A percentile compares a stretch with the other conserved stretches of the same genome.
These are phyloP conservation scores for Allium sativum DNA, from an alignment of 106 monocot genomes.

Conservation along the genomic window DNA sequence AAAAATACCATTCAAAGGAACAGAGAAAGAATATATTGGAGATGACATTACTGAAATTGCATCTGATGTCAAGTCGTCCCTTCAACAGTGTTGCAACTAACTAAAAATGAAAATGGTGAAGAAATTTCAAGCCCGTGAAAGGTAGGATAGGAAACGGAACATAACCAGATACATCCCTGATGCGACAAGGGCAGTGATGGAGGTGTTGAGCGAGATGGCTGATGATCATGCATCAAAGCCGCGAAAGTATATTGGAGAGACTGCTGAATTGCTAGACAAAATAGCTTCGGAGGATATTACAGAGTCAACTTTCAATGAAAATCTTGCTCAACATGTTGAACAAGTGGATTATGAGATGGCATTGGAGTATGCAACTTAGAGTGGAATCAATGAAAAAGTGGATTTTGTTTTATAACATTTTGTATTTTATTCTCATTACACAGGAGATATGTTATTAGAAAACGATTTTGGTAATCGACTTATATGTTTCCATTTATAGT, in stretches of 20 bases:
- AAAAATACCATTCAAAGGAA: slow-evolving; percentile 99
- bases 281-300: slow-evolving; percentile 47
- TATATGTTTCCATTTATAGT: no score
- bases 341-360: slow-evolving; percentile 82
- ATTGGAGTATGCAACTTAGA: slow-evolving; percentile 64
- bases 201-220: slow-evolving; percentile 38
- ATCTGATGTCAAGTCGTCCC: slow-evolving; percentile 77
- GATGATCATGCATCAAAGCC: slow-evolving; percentile 24
- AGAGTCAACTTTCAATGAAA: slow-evolving; percentile 43
- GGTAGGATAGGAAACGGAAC: slow-evolving; percentile 85
- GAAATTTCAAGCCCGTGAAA: slow-evolving; percentile 87
- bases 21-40: slow-evolving; percentile 97
- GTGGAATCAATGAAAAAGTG: slow-evolving; percentile 65
- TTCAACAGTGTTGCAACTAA: slow-evolving; percentile 92
- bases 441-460: no score
- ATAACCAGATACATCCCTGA: slow-evolving; percentile 49
- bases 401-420: no score
- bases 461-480: no score
- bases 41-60: slow-evolving; percentile 98
- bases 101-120: slow-evolving; percentile 92
- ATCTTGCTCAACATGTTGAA: slow-evolving; percentile 55
- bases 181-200: slow-evolving; percentile 51
- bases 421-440: no score
- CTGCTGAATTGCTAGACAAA: slow-evolving; percentile 43
- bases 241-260: slow-evolving; percentile 30